Evolutionary conservation across 1,284 basidiomycete species (phyloP).

Genomic region (Pseudozyma tsukubaensis): DNA sequence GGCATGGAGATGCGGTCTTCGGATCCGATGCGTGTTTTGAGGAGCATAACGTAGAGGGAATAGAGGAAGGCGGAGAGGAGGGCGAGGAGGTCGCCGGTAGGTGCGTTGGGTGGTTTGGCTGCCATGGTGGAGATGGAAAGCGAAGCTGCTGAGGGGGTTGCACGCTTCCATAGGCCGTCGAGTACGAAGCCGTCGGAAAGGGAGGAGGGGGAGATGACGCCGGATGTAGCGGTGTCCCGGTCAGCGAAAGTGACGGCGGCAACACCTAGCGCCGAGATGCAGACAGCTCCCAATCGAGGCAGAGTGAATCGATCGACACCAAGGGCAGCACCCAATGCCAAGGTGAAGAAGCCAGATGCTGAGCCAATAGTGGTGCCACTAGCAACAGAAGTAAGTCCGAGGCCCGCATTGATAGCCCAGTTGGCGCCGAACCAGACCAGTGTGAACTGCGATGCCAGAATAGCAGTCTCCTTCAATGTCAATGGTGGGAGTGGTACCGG

Average conservation of each 20-base stretch:
- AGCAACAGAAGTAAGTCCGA: slow-evolving; percentile 65
- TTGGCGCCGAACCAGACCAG: slow-evolving; percentile 67
- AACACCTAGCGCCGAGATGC: slow-evolving; percentile 85
- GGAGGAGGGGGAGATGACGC: slow-evolving; percentile 5
- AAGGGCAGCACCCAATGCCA: slow-evolving; percentile 84
- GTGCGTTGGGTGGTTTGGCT: slow-evolving; percentile 44
- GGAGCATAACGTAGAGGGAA: slow-evolving; percentile 88
- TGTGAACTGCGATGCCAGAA: slow-evolving; percentile 62
- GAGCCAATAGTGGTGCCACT: slow-evolving; percentile 71
- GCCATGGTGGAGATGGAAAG: neutral
- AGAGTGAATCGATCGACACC: slow-evolving; percentile 82
- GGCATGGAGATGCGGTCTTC: slow-evolving; percentile 63
- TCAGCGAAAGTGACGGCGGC: slow-evolving; percentile 77
- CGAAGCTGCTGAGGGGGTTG: neutral
- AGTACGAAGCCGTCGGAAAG: slow-evolving; percentile 1
- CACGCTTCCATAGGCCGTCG: slow-evolving; percentile 31
- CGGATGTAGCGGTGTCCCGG: slow-evolving; percentile 23
- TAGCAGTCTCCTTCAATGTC: slow-evolving; percentile 58
- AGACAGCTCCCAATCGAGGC: slow-evolving; percentile 82
- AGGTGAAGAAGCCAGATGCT: slow-evolving; percentile 89
- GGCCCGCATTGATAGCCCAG: slow-evolving; percentile 63
- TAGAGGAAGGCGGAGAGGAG: slow-evolving; percentile 74
- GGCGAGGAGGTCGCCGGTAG: slow-evolving; percentile 62
- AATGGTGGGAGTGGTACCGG: slow-evolving; percentile 52
- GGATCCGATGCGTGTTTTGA: slow-evolving; percentile 77